Conservation (phyloP, 1,139 yeast species). For the Nakaseomyces sp. region DNA sequence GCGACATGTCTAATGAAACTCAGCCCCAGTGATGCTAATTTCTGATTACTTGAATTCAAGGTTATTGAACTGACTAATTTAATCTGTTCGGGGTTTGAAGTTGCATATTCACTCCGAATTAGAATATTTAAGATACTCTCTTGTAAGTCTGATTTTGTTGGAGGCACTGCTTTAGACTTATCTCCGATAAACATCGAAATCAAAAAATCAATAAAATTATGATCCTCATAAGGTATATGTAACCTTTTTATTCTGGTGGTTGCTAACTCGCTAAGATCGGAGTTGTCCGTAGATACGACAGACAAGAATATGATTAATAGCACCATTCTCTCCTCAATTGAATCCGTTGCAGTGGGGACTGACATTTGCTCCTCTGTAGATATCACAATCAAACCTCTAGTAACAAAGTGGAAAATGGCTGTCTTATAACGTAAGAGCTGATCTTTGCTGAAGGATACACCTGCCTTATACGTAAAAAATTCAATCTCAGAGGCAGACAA, state of each 20-base stretch:
- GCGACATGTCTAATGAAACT: slow-evolving; percentile 54
- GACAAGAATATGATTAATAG: slow-evolving; percentile 40
- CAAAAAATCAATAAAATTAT: slow-evolving; percentile 37
- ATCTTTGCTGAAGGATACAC: slow-evolving; percentile 45
- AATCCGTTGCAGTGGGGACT: neutral
- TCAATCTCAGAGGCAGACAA: slow-evolving; percentile 45
- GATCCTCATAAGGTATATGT: slow-evolving; percentile 45
- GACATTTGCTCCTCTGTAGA: slow-evolving; percentile 1
- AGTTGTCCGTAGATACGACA: slow-evolving; percentile 57
- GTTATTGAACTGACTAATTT: slow-evolving; percentile 46
- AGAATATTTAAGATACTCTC: slow-evolving; percentile 49
- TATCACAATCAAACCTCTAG: slow-evolving; percentile 29
- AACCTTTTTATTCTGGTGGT: slow-evolving; percentile 44
- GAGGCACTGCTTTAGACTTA: slow-evolving; percentile 34
- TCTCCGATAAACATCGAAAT: slow-evolving; percentile 44
- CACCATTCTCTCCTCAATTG: slow-evolving; percentile 12
- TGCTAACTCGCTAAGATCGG: slow-evolving; percentile 34
- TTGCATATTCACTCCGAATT: slow-evolving; percentile 45
- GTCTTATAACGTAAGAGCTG: slow-evolving; percentile 44
- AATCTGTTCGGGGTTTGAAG: slow-evolving; percentile 32
- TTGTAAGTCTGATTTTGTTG: slow-evolving; percentile 49
- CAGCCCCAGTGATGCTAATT: slow-evolving; percentile 37
- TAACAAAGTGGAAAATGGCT: slow-evolving; percentile 37
- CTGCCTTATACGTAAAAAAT: slow-evolving; percentile 61
- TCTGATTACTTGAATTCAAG: slow-evolving; percentile 43